phyloP scores from a whole-genome alignment of 768 basidiomycete genomes.

The Leucocoprinus leucothites region DNA sequence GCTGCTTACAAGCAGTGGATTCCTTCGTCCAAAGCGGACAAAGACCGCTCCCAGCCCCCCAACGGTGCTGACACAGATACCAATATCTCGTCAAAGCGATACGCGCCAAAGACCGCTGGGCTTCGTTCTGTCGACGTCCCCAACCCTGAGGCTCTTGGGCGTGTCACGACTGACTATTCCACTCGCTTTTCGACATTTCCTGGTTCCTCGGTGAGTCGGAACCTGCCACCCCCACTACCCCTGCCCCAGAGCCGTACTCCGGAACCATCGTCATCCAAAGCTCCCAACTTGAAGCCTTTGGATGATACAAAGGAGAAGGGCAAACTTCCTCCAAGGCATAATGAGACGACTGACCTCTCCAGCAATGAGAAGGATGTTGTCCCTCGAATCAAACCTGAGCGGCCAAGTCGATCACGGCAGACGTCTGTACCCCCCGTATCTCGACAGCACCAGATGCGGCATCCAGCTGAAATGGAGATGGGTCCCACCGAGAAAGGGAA shows the following conservation, averaged over 20 bases:
- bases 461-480: conserved; percentile 2
- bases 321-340: not conserved
- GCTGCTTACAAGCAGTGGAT: conserved; percentile 36
- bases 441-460: conserved; percentile 4
- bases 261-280: not conserved
- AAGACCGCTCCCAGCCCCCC: conserved; percentile 11
- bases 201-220: not conserved
- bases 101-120: not conserved
- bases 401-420: conserved; percentile 6
- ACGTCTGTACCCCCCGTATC: not conserved
- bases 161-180: not conserved
- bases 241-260: not conserved
- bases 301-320: conserved; percentile 2
- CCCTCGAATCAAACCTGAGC: not conserved
- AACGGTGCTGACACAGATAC: conserved; percentile 23
- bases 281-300: not conserved
- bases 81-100: conserved; percentile 18
- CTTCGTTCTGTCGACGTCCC: not conserved
- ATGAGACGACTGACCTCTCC: not conserved
- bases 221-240: not conserved
- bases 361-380: conserved; percentile 1
- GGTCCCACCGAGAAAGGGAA: conserved; percentile 3
- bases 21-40: conserved; percentile 20
- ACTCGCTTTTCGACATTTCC: conserved; percentile 3
- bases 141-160: not conserved